These are phyloP conservation scores for Ulmus americana DNA, from an alignment of 331 rosid genomes.

Conservation along the genomic window DNA sequence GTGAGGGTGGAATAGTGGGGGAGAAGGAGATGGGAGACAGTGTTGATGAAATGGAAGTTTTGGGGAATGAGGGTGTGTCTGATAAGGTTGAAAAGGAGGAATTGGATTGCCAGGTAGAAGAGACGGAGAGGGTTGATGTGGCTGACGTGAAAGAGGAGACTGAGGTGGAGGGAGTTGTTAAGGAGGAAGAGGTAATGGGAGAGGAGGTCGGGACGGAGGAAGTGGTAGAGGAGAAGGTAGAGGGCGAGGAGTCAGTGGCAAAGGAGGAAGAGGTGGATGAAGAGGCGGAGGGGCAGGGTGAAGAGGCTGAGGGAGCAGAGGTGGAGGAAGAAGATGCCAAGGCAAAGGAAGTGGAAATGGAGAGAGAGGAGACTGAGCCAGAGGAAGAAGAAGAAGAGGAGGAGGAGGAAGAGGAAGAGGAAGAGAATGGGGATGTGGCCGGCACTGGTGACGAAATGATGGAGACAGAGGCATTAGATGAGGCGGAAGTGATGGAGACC, in stretches of 20 bases:
- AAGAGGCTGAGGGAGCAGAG: conserved; percentile 9
- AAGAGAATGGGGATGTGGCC: conserved; percentile 19
- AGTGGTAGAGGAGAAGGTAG: neutral
- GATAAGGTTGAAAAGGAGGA: conserved; percentile 16
- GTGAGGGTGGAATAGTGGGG: neutral
- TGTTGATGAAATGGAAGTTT: neutral
- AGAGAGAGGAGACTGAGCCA: conserved; percentile 5
- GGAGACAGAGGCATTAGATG: conserved; percentile 34
- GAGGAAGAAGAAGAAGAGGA: conserved; percentile 9
- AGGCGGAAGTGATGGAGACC: conserved; percentile 23
- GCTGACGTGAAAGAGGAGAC: neutral
- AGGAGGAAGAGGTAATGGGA: conserved; percentile 1
- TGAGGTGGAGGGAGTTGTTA: neutral
- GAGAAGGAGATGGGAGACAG: conserved; percentile 2
- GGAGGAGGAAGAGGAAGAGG: conserved; percentile 33
- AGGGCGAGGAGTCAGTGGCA: neutral
- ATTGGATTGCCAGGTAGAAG: neutral
- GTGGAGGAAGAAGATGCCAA: conserved; percentile 1
- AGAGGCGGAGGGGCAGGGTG: conserved; percentile 11
- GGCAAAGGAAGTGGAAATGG: neutral
- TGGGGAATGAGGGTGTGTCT: neutral
- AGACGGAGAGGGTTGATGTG: neutral
- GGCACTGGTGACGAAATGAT: conserved; percentile 21
- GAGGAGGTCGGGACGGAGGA: neutral
- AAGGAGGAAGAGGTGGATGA: neutral